These are phyloP conservation scores for Massariosphaeria phaeospora DNA, from an alignment of 495 filamentous ascomycete genomes.

Conservation along the genomic window DNA sequence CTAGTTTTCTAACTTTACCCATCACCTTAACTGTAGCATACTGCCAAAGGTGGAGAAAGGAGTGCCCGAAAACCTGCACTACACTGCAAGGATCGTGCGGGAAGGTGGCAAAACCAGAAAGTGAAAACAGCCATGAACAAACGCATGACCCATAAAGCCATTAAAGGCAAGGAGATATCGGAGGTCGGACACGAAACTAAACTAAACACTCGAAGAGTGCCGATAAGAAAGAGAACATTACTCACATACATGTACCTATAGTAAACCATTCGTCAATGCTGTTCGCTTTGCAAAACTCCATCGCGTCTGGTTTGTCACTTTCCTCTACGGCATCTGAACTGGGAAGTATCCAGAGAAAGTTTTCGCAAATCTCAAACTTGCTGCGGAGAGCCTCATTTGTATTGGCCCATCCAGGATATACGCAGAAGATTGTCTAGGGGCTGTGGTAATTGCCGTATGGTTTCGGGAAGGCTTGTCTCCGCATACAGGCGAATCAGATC, in stretches of 20 bases:
- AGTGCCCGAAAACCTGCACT: no score
- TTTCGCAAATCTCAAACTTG: no score
- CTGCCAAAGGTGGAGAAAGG: no score
- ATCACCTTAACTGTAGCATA: no score
- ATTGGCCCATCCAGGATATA: not conserved
- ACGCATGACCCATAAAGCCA: not conserved
- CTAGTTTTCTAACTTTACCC: no score
- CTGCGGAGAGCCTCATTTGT: not conserved
- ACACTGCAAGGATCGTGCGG: no score
- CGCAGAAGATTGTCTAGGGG: not conserved
- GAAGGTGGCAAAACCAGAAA: not conserved
- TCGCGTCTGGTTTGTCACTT: no score
- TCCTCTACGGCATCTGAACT: no score
- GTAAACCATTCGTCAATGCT: not conserved
- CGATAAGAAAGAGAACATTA: not conserved
- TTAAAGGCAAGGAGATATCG: no score
- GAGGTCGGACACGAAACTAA: not conserved
- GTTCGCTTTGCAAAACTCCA: no score
- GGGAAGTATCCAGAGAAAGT: no score
- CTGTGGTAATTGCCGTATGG: not conserved
- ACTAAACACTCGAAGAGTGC: not conserved
- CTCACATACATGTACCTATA: not conserved
- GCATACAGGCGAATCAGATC: not conserved
- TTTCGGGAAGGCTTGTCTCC: slow-evolving; percentile 1
- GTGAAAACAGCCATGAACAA: not conserved